Evolutionary conservation across 345 rosid species (phyloP).

Genomic region (Eucalyptus microcorys): DNA sequence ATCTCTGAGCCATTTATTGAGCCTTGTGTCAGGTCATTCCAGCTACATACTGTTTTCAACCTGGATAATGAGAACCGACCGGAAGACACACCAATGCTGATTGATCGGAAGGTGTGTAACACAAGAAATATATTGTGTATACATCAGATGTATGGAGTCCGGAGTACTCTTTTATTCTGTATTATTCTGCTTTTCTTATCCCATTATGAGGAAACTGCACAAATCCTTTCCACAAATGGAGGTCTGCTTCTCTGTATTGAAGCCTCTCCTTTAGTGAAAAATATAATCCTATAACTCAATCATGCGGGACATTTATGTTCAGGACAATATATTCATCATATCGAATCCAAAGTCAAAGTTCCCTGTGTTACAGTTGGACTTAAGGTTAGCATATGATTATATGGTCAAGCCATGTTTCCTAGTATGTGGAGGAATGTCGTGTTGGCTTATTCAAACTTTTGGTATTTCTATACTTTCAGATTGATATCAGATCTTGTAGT

Average conservation of each 20-base stretch:
- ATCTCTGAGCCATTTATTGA: conserved; percentile 11
- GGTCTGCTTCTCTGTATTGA: background rate
- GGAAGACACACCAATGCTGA: conserved; percentile 84
- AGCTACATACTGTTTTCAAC: conserved; percentile 73
- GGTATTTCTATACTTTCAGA: conserved; percentile 29
- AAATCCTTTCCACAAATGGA: background rate
- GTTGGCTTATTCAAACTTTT: conserved; percentile 2
- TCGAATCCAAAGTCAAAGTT: conserved; percentile 95
- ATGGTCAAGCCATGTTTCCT: background rate
- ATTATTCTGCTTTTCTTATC: background rate
- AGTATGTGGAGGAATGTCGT: background rate
- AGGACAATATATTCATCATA: conserved; percentile 96
- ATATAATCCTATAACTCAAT: background rate
- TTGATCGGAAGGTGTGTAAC: conserved; percentile 68
- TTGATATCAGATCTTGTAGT: conserved; percentile 96
- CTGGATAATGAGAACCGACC: conserved; percentile 79
- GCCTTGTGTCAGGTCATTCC: conserved; percentile 49
- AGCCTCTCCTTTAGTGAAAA: background rate
- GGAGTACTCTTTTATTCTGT: background rate
- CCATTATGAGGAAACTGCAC: background rate
- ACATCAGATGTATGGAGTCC: background rate
- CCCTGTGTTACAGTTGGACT: conserved; percentile 87
- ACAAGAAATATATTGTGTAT: background rate
- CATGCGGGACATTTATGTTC: conserved; percentile 6
- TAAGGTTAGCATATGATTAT: conserved; percentile 33